These are phyloP conservation scores for Claviceps africana DNA, from an alignment of 2,329 filamentous ascomycete genomes.

Conservation along the genomic window DNA sequence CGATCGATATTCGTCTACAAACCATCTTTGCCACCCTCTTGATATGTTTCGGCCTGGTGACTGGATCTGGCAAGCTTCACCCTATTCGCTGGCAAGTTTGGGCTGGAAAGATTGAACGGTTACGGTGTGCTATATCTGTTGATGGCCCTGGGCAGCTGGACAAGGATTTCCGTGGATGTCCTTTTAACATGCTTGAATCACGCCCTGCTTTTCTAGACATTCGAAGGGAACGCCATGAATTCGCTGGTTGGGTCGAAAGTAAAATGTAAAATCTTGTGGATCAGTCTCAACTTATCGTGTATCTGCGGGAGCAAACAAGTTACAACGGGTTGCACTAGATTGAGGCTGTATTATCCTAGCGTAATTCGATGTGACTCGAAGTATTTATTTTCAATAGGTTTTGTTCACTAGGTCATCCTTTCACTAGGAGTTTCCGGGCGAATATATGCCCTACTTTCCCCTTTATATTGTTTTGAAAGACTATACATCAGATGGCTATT, in stretches of 20 bases:
- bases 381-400: no score
- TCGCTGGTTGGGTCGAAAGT: conserved; percentile 55
- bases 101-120: conserved; percentile 71
- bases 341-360: no score
- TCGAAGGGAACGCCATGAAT: conserved; percentile 64
- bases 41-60: conserved; percentile 72
- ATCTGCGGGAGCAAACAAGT: not conserved
- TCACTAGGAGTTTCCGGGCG: no score
- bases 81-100: conserved; percentile 75
- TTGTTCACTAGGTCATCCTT: no score
- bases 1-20: conserved; percentile 78
- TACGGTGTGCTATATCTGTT: conserved; percentile 48
- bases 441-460: no score
- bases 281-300: not conserved
- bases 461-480: no score
- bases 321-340: no score
- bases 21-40: conserved; percentile 66
- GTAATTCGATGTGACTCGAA: no score
- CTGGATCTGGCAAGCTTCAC: conserved; percentile 62
- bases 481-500: no score
- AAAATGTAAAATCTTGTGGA: conserved; percentile 8
- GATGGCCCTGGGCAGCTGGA: conserved; percentile 50
- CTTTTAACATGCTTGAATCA: conserved; percentile 66
- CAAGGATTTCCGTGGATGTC: conserved; percentile 59
- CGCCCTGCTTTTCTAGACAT: conserved; percentile 80